Conservation (phyloP, 371 early-diverging fungal genomes). For the Mucor saturninus region DNA sequence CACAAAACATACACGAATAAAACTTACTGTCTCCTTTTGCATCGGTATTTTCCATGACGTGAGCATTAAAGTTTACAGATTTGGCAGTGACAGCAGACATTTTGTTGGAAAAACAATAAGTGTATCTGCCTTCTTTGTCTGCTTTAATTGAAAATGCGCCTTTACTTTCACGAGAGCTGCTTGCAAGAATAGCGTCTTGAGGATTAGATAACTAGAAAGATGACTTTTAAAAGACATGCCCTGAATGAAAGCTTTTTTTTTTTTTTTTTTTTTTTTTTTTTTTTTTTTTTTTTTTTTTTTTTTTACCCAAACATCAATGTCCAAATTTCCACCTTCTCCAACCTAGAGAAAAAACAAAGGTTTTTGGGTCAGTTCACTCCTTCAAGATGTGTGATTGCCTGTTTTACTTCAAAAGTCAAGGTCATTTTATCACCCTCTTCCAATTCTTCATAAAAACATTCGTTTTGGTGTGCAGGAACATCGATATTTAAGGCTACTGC, state of each 20-base stretch:
- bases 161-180: constrained; percentile 49
- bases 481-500: constrained; percentile 39
- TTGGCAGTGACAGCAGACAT: constrained; percentile 58
- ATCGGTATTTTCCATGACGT: constrained; percentile 35
- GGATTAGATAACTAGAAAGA: constrained; percentile 62
- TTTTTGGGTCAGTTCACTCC: background rate
- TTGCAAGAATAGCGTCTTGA: constrained; percentile 48
- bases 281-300: constrained; percentile 1
- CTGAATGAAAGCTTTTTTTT: background rate
- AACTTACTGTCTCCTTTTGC: constrained; percentile 32
- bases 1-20: too few species aligned
- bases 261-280: background rate
- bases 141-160: constrained; percentile 63
- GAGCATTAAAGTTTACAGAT: constrained; percentile 59
- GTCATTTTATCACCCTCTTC: constrained; percentile 63
- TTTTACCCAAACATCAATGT: constrained; percentile 68
- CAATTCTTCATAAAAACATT: constrained; percentile 69
- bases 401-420: constrained; percentile 64
- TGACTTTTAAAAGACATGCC: background rate
- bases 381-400: background rate
- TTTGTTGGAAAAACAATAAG: constrained; percentile 81
- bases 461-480: constrained; percentile 54
- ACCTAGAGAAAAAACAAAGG: constrained; percentile 43
- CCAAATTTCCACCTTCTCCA: constrained; percentile 68
- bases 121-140: constrained; percentile 57